These are phyloP conservation scores for Phaeolepiota aurea DNA, from an alignment of 768 basidiomycete genomes.

Conservation along the genomic window DNA sequence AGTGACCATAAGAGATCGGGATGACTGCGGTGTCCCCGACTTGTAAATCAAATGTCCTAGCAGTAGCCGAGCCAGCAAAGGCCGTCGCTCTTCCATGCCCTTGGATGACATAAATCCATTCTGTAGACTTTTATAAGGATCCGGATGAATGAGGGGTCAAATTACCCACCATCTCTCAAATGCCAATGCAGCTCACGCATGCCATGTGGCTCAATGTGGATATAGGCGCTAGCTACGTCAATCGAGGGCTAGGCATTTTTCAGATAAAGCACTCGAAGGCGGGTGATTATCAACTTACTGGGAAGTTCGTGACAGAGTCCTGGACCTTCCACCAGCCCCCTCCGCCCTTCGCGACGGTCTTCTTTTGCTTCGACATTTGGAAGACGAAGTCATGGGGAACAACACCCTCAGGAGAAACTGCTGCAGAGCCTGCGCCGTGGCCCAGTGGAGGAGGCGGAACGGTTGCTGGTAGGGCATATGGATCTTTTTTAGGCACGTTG, in stretches of 20 bases:
- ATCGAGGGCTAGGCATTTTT: no score
- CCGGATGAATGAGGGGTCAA: not conserved
- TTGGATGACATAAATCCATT: constrained; percentile 11
- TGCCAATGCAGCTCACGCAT: constrained; percentile 11
- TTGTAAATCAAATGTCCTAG: constrained; percentile 11
- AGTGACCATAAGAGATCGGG: constrained; percentile 10
- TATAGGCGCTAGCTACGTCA: constrained; percentile 9
- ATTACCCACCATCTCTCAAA: constrained; percentile 6
- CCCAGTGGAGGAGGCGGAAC: constrained; percentile 10
- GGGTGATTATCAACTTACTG: constrained; percentile 5
- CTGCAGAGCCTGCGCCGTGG: constrained; percentile 6
- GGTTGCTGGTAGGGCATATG: constrained; percentile 8
- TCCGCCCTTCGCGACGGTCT: constrained; percentile 9
- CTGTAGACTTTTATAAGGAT: not conserved
- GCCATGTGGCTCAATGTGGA: constrained; percentile 10
- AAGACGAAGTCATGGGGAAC: constrained; percentile 10
- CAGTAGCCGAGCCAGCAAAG: constrained; percentile 10
- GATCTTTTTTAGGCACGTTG: constrained; percentile 9
- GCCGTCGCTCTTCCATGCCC: constrained; percentile 9
- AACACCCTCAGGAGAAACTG: constrained; percentile 7
- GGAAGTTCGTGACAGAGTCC: constrained; percentile 10
- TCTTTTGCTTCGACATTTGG: constrained; percentile 7
- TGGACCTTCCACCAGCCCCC: constrained; percentile 11
- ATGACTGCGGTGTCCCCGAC: constrained; percentile 11
- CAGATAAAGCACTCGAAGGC: no score